Conservation (phyloP, 2,329 filamentous ascomycete genomes). For the Rhynchosporium graminicola region DNA sequence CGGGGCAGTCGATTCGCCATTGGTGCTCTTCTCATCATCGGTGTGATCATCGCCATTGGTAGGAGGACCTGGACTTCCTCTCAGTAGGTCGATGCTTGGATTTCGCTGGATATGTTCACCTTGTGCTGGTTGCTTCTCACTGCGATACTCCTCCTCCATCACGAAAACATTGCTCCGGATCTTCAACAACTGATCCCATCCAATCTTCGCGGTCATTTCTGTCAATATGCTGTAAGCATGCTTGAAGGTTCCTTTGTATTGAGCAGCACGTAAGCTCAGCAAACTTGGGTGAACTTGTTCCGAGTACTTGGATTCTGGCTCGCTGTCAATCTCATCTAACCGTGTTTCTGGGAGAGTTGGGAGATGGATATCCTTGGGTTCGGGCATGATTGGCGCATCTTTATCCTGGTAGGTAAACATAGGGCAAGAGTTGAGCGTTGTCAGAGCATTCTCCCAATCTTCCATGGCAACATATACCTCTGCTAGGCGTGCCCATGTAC, state of each 20-base stretch:
- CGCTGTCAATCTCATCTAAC: constrained; percentile 94
- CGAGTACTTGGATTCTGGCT: constrained; percentile 74
- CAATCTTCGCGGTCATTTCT: constrained; percentile 94
- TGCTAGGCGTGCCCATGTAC: constrained; percentile 90
- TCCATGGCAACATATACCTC: constrained; percentile 94
- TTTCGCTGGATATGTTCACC: constrained; percentile 58
- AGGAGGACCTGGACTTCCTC: constrained; percentile 64
- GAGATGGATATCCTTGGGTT: constrained; percentile 83
- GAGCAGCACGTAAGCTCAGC: constrained; percentile 80
- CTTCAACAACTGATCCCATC: constrained; percentile 94
- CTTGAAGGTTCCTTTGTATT: constrained; percentile 93
- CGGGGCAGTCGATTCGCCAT: constrained; percentile 35
- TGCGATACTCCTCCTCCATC: constrained; percentile 98
- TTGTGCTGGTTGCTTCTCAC: constrained; percentile 70
- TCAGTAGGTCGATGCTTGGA: constrained; percentile 77
- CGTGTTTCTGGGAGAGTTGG: constrained; percentile 86
- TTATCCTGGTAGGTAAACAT: constrained; percentile 99
- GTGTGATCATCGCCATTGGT: constrained; percentile 45
- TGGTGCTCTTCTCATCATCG: constrained; percentile 39
- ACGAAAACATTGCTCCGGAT: constrained; percentile 97
- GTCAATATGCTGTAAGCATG: constrained; percentile 93
- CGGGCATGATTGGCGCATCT: constrained; percentile 91
- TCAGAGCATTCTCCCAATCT: constrained; percentile 92
- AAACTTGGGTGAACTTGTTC: constrained; percentile 88
- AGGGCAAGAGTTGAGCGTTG: constrained; percentile 95